Evolutionary conservation across 768 basidiomycete species (phyloP), one percentile per base, ranked within the genome.

Genomic region (Artomyces pyxidatus): DNA sequence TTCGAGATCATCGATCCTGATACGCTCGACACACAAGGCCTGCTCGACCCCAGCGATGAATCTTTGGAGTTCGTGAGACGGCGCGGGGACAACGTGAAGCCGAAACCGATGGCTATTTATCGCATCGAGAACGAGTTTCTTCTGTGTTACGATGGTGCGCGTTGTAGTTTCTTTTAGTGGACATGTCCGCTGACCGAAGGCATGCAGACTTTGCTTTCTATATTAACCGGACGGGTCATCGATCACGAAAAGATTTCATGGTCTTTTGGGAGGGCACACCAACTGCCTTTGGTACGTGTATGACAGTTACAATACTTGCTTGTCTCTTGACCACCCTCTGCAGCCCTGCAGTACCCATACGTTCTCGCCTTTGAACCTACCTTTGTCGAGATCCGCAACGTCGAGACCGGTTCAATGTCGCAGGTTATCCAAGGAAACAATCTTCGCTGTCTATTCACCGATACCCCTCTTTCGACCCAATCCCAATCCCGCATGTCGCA

Each of bases 1-100:
- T 98, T 99, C 64, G 96, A 98, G 69, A 97, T 99, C 56, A 91
- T 99, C 54, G 96, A 99, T 65, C 77, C 98, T 32, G 93, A 97
- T 65, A 94, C 86, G 51, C 70, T 99, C 67, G 96, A 99, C 64
- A 97, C 95, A 37, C 95, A 98, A 68, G 91, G 91, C 3, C 65
- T 99, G 58, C 74, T 99, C 45, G 96, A 99, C 67, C 96, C 95
- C 0, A 78, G 82, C 10, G 96, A 99, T 61, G 78, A 80, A 51
- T 84, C 84, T 12, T 76, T 99, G 30, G 94, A 98, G 54, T 97
- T 99, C 69, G 91, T 97, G 27, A 75, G 90, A 56, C 91, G 85
- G 67, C 71, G 84, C 51, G 92, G 95, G 63, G 64, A 63, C 42
- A 89, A 84, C 61, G 73, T 95, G 38, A 75, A 85, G 41, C 96